A percentile compares a stretch with the other conserved stretches of the same genome.
phyloP scores from a whole-genome alignment of 1,139 yeast genomes.

The Sugiyamaella neomexicana region DNA sequence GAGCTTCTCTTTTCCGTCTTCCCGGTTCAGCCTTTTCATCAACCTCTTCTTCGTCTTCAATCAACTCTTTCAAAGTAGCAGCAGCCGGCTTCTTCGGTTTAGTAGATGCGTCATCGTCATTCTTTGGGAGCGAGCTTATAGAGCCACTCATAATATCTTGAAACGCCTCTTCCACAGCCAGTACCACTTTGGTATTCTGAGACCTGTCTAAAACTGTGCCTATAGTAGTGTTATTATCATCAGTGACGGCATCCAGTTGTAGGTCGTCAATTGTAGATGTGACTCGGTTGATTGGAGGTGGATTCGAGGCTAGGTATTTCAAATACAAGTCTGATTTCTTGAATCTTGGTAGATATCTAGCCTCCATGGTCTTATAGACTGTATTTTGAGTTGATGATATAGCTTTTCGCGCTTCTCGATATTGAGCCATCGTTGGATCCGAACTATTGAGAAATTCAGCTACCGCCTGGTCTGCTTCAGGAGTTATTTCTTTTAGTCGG shows the following conservation, averaged over 20 bases:
- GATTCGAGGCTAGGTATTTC: slow-evolving; percentile 48
- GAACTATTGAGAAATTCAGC: slow-evolving; percentile 30
- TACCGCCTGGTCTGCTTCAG: slow-evolving; percentile 30
- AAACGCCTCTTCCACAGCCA: slow-evolving; percentile 71
- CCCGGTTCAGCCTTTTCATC: not conserved
- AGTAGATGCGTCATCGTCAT: not conserved
- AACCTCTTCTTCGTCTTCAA: not conserved
- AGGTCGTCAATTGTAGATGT: slow-evolving; percentile 32
- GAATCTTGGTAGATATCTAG: slow-evolving; percentile 57
- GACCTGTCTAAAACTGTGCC: slow-evolving; percentile 19
- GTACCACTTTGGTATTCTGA: slow-evolving; percentile 22
- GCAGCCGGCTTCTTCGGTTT: not conserved
- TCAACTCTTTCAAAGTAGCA: slow-evolving; percentile 1
- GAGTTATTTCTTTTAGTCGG: slow-evolving; percentile 25
- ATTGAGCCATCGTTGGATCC: slow-evolving; percentile 24
- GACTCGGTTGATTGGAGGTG: slow-evolving; percentile 19
- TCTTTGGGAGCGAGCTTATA: not conserved
- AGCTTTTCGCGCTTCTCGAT: slow-evolving; percentile 51
- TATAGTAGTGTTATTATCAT: slow-evolving; percentile 17
- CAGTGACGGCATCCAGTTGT: slow-evolving; percentile 31
- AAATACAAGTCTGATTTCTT: slow-evolving; percentile 52
- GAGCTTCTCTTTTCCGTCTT: slow-evolving; percentile 8
- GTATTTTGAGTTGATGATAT: slow-evolving; percentile 58
- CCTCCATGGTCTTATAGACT: slow-evolving; percentile 51
- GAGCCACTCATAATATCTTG: slow-evolving; percentile 53